phyloP scores from a whole-genome alignment of 1,284 basidiomycete genomes.

The Kalmanozyma brasiliensis region DNA sequence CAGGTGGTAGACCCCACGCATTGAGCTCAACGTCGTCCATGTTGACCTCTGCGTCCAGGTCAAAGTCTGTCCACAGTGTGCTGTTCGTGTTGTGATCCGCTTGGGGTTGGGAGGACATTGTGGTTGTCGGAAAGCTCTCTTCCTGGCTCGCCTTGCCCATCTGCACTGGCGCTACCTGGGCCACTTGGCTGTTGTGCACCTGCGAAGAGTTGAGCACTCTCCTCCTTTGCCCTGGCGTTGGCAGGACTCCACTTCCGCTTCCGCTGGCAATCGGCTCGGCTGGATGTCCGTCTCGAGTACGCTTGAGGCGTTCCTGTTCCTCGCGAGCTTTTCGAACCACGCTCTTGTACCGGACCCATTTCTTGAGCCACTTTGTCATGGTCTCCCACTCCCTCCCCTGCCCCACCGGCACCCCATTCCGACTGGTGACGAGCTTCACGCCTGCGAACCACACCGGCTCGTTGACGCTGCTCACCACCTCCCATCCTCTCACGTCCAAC shows the following conservation, averaged over 20 bases:
- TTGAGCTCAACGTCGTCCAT: background rate
- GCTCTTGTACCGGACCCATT: constrained; percentile 21
- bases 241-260: constrained; percentile 1
- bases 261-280: too few species aligned
- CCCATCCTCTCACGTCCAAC: constrained; percentile 31
- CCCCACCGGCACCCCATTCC: constrained; percentile 12
- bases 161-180: background rate
- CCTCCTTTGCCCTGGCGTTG: constrained; percentile 31
- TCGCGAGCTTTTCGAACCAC: constrained; percentile 3
- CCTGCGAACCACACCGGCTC: constrained; percentile 34
- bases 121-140: background rate
- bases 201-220: constrained; percentile 1
- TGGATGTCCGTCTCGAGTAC: too few species aligned
- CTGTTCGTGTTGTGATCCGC: background rate
- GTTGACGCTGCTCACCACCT: constrained; percentile 25
- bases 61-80: constrained; percentile 24
- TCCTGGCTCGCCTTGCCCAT: background rate
- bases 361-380: constrained; percentile 22
- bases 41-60: constrained; percentile 16
- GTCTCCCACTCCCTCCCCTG: background rate
- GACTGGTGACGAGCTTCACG: constrained; percentile 27
- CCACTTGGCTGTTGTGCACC: constrained; percentile 1
- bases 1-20: too few species aligned
- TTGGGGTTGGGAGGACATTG: too few species aligned
- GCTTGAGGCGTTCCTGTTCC: background rate